A percentile compares a stretch with the other conserved stretches of the same genome.
These are phyloP conservation scores for Francoa sonchifolia DNA, from an alignment of 441 rosid species.

Conservation along the genomic window DNA sequence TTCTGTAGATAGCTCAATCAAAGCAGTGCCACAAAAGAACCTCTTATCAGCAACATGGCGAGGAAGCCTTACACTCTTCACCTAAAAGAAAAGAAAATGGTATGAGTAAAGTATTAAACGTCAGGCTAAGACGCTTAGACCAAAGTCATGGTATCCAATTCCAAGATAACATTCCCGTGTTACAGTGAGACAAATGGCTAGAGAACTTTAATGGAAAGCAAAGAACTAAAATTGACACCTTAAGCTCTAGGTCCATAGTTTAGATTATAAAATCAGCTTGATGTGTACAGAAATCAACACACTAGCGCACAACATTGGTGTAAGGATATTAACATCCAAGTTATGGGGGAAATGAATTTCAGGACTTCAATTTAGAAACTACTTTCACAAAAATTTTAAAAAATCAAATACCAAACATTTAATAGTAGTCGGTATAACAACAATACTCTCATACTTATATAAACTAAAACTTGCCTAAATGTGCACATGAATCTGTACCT, in stretches of 20 bases:
- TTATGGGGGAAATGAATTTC: neutral
- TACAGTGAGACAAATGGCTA: too few relatives aligned
- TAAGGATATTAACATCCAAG: too few relatives aligned
- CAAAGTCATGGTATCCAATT: neutral
- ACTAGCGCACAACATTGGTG: too few relatives aligned
- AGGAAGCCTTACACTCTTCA: conserved; percentile 50
- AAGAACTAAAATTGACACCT: too few relatives aligned
- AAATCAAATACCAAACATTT: neutral
- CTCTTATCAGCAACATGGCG: conserved; percentile 31
- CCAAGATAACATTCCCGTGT: neutral
- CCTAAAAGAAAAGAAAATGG: conserved; percentile 17
- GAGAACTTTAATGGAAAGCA: too few relatives aligned
- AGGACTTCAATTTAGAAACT: neutral
- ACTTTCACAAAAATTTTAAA: too few relatives aligned
- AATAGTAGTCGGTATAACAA: neutral
- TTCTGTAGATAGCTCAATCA: conserved; percentile 40
- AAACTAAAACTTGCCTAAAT: neutral
- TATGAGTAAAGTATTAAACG: neutral
- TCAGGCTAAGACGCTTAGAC: neutral
- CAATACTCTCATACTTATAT: neutral
- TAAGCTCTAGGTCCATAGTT: too few relatives aligned
- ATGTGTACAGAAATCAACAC: too few relatives aligned
- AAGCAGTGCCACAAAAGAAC: conserved; percentile 39
- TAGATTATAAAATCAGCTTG: too few relatives aligned
- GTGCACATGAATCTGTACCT: conserved; percentile 16